Conservation (phyloP, 106 monocot species). For the Gastrodia elata region DNA sequence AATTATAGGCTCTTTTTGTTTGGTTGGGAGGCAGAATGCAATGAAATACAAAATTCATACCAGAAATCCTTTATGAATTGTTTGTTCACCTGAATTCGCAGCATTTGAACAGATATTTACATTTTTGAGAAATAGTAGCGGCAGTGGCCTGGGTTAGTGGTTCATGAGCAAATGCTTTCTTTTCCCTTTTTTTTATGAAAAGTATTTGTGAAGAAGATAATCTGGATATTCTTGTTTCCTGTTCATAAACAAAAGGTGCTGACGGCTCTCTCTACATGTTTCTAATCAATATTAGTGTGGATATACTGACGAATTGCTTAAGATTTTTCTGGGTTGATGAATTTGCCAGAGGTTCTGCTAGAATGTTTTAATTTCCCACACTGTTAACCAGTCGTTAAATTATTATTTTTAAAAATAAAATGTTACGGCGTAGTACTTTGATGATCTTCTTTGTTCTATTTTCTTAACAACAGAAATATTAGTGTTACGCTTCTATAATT, state of each 20-base stretch:
- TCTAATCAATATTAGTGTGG: not conserved
- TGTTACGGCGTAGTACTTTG: too few relatives aligned
- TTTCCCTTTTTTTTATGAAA: not conserved
- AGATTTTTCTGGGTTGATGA: too few relatives aligned
- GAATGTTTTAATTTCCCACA: too few relatives aligned
- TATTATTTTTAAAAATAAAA: too few relatives aligned
- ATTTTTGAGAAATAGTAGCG: too few relatives aligned
- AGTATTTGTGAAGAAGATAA: not conserved
- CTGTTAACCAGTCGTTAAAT: too few relatives aligned
- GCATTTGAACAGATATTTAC: not conserved
- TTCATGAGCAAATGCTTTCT: not conserved
- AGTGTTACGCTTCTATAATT: too few relatives aligned
- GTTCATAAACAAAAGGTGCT: not conserved
- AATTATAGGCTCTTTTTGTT: not conserved
- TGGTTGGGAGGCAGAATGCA: not conserved
- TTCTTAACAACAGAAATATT: too few relatives aligned
- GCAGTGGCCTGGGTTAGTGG: too few relatives aligned
- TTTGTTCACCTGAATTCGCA: not conserved
- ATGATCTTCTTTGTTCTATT: too few relatives aligned
- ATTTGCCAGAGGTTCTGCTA: too few relatives aligned
- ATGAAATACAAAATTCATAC: not conserved
- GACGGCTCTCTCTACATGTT: not conserved
- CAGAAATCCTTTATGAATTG: not conserved
- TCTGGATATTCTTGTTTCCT: not conserved
- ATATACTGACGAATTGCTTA: too few relatives aligned